These are phyloP conservation scores for Calonectria hongkongensis DNA, from an alignment of 2,329 filamentous ascomycete species.

Conservation along the genomic window DNA sequence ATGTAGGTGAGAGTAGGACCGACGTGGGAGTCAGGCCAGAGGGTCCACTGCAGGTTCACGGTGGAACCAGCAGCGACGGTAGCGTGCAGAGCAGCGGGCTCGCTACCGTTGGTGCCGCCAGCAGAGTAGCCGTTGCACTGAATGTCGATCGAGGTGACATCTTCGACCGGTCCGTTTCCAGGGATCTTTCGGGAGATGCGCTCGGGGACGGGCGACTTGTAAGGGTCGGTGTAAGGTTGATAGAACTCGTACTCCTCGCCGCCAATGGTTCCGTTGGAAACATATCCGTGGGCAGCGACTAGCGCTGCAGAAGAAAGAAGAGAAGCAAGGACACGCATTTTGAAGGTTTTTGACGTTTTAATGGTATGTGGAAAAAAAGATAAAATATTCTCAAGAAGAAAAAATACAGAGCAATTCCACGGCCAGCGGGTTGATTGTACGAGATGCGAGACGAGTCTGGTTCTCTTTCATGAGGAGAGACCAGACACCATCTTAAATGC, in stretches of 20 bases:
- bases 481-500: slow-evolving; percentile 41
- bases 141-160: slow-evolving; percentile 71
- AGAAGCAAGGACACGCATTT: slow-evolving; percentile 53
- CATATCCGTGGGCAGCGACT: slow-evolving; percentile 69
- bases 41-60: slow-evolving; percentile 73
- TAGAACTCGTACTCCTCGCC: slow-evolving; percentile 59
- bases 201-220: slow-evolving; percentile 64
- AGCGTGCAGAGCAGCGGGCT: slow-evolving; percentile 73
- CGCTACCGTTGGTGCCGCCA: slow-evolving; percentile 68
- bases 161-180: slow-evolving; percentile 75
- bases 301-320: slow-evolving; percentile 60
- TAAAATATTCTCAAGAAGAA: slow-evolving; percentile 1
- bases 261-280: slow-evolving; percentile 67
- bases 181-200: slow-evolving; percentile 75
- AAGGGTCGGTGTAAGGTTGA: slow-evolving; percentile 66
- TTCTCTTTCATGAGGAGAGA: slow-evolving; percentile 1
- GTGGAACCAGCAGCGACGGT: slow-evolving; percentile 71
- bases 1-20: slow-evolving; percentile 76
- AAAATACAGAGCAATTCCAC: slow-evolving; percentile 29
- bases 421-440: slow-evolving; percentile 19
- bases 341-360: slow-evolving; percentile 28
- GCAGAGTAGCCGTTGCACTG: slow-evolving; percentile 74
- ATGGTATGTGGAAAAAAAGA: slow-evolving; percentile 15
- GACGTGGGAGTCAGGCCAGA: slow-evolving; percentile 69
- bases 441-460: slow-evolving; percentile 41